These are phyloP conservation scores for Chlorophyllum brunneum DNA, from an alignment of 768 basidiomycete genomes.

Conservation along the genomic window DNA sequence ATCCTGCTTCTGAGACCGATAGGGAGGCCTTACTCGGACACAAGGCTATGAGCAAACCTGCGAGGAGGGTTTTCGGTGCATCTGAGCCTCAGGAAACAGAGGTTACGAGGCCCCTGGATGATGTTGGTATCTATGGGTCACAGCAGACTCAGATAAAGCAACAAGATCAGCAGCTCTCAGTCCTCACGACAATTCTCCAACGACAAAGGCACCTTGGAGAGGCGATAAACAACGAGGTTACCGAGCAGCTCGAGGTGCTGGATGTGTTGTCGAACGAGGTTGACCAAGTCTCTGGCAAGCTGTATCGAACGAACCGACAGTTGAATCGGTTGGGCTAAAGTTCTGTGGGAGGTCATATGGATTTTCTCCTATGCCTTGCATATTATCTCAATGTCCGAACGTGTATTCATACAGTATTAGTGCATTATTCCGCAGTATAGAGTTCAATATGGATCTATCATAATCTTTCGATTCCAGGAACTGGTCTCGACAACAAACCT, in stretches of 20 bases:
- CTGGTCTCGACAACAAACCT: slow-evolving; percentile 39
- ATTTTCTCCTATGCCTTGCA: slow-evolving; percentile 10
- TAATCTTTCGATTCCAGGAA: slow-evolving; percentile 26
- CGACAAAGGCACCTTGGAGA: slow-evolving; percentile 84
- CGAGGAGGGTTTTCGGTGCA: slow-evolving; percentile 79
- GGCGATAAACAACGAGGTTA: slow-evolving; percentile 82
- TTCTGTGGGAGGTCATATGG: no score
- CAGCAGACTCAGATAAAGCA: slow-evolving; percentile 79
- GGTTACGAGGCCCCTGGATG: slow-evolving; percentile 82
- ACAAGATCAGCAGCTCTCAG: slow-evolving; percentile 80
- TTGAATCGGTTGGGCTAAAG: slow-evolving; percentile 69
- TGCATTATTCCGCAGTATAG: slow-evolving; percentile 14
- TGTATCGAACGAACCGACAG: slow-evolving; percentile 77
- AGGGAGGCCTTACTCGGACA: slow-evolving; percentile 62
- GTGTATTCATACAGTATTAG: slow-evolving; percentile 12
- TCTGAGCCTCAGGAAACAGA: slow-evolving; percentile 68
- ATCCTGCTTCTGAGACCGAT: slow-evolving; percentile 50
- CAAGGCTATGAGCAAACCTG: slow-evolving; percentile 34
- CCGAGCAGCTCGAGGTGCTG: slow-evolving; percentile 79
- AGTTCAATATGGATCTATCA: slow-evolving; percentile 21
- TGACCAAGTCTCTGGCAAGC: slow-evolving; percentile 72
- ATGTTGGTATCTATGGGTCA: slow-evolving; percentile 72
- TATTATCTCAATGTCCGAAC: slow-evolving; percentile 8
- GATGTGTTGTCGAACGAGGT: slow-evolving; percentile 76
- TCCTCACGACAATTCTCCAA: slow-evolving; percentile 76